A percentile compares a stretch with the other conserved stretches of the same genome.
Evolutionary conservation across 345 rosid genomes (phyloP).

Genomic region (Pistacia atlantica): DNA sequence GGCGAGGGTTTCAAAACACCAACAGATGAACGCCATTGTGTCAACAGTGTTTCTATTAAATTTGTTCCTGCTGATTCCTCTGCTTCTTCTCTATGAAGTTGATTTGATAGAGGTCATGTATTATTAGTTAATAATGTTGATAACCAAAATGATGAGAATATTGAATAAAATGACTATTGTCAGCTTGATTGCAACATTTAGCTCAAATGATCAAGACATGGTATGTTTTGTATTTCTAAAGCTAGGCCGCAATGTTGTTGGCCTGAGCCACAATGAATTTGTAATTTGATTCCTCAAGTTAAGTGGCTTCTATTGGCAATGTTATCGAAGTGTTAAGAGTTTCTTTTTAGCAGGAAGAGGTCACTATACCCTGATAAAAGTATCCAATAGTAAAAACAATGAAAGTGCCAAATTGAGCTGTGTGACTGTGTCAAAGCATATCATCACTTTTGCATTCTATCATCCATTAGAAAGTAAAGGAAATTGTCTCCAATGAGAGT

Average conservation of each 20-base stretch:
- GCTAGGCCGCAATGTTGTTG: background rate
- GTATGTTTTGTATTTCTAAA: background rate
- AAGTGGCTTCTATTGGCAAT: background rate
- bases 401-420: too few relatives aligned
- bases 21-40: constrained; percentile 70
- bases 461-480: background rate
- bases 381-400: too few relatives aligned
- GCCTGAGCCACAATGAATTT: background rate
- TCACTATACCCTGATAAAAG: too few relatives aligned
- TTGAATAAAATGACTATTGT: background rate
- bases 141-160: too few relatives aligned
- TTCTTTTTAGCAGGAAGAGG: too few relatives aligned
- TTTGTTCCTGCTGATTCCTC: constrained; percentile 46
- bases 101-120: background rate
- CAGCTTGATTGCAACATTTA: background rate
- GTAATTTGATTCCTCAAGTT: too few relatives aligned
- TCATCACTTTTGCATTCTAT: background rate
- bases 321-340: too few relatives aligned
- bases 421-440: too few relatives aligned
- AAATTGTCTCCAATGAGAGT: too few relatives aligned
- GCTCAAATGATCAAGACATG: background rate
- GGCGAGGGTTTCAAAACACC: constrained; percentile 72
- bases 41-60: constrained; percentile 71
- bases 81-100: constrained; percentile 26
- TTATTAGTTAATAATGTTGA: too few relatives aligned